Conservation (phyloP, 208 protist genomes). For the Trichomonas gallinae region DNA sequence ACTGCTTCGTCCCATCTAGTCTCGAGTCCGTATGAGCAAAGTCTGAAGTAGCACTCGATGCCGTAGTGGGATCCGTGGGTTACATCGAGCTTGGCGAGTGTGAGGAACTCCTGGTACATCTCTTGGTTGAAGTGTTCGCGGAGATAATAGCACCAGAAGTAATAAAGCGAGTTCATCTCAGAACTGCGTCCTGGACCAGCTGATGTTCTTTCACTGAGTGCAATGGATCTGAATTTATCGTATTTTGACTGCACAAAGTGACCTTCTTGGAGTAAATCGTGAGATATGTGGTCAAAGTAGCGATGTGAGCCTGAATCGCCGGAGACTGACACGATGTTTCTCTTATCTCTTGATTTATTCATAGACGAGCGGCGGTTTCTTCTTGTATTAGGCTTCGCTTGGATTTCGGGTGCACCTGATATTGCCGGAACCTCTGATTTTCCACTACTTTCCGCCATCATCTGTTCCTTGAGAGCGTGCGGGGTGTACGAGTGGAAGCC, state of each 20-base stretch:
- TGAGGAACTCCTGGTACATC: not conserved
- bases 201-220: not conserved
- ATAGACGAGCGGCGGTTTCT: not conserved
- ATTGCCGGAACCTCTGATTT: not conserved
- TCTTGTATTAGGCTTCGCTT: not conserved
- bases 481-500: not conserved
- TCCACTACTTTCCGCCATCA: not conserved
- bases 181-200: not conserved
- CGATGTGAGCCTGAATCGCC: not conserved
- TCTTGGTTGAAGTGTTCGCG: not conserved
- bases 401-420: not conserved
- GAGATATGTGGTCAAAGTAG: not conserved
- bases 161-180: not conserved
- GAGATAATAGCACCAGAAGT: conserved; percentile 13
- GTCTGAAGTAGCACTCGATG: not conserved
- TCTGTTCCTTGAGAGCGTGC: not conserved
- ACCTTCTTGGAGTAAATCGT: not conserved
- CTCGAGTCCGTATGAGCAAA: conserved; percentile 8
- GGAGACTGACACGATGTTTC: not conserved
- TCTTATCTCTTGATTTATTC: not conserved
- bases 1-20: not conserved
- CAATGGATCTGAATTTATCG: not conserved
- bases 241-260: not conserved
- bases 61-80: not conserved
- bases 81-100: not conserved